Conservation (phyloP, 1,284 basidiomycete genomes). For the Sporisorium graminicola region DNA sequence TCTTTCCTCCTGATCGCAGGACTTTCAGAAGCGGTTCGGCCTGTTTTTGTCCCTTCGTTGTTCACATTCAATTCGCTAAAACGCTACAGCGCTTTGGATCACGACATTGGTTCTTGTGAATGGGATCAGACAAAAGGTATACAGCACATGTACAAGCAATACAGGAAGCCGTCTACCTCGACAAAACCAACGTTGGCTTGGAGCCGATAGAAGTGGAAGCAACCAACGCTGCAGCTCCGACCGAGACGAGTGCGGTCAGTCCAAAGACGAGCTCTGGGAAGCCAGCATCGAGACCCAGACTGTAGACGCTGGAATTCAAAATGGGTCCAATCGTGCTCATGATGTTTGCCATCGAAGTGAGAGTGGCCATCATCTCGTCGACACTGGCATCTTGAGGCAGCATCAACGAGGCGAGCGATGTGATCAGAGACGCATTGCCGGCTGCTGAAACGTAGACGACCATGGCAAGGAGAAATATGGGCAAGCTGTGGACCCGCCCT, state of each 20-base stretch:
- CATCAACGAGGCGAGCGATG: conserved; percentile 4
- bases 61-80: too few species aligned
- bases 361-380: conserved; percentile 1
- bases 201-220: too few species aligned
- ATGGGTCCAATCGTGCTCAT: conserved; percentile 8
- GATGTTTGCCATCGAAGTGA: not conserved
- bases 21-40: too few species aligned
- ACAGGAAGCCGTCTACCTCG: too few species aligned
- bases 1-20: too few species aligned
- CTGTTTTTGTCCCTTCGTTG: too few species aligned
- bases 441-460: not conserved
- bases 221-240: not conserved
- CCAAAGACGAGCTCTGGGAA: not conserved
- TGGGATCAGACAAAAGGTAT: too few species aligned
- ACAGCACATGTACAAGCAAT: too few species aligned
- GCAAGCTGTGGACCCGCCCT: not conserved
- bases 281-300: not conserved
- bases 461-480: not conserved
- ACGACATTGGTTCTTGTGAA: too few species aligned
- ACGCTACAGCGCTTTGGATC: too few species aligned
- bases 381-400: not conserved
- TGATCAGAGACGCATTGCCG: conserved; percentile 1
- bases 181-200: too few species aligned
- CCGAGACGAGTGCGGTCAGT: not conserved
- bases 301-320: not conserved